Percentiles rank a stretch among this genome's conserved stretches.
These are phyloP conservation scores for Mimosa pudica DNA, from an alignment of 306 rosid species.

Conservation along the genomic window DNA sequence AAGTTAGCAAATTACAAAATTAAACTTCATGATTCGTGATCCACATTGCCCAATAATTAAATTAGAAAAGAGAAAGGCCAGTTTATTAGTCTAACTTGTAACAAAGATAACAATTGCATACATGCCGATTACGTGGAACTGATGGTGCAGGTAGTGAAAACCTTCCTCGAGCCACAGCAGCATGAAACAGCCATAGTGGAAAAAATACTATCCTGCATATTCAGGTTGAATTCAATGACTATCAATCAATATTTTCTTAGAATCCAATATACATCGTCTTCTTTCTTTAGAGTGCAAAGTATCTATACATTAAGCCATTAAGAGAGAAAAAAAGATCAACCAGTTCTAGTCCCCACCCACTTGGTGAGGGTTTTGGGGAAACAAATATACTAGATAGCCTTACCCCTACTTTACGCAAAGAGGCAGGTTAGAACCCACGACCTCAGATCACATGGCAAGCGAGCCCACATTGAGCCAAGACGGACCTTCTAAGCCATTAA, in stretches of 20 bases:
- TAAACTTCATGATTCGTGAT: neutral
- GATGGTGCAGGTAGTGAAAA: constrained; percentile 98
- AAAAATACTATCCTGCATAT: constrained; percentile 73
- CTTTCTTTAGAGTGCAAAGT: constrained; percentile 18
- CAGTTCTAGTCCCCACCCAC: too few species aligned
- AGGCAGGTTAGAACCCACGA: too few species aligned
- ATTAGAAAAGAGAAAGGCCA: neutral
- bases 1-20: constrained; percentile 2
- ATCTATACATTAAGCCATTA: neutral
- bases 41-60: neutral
- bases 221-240: constrained; percentile 26
- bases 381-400: too few species aligned
- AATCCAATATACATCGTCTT: neutral
- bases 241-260: too few species aligned
- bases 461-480: too few species aligned
- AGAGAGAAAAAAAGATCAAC: too few species aligned
- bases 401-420: too few species aligned
- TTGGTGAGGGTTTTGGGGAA: too few species aligned
- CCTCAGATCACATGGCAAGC: too few species aligned
- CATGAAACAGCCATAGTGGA: constrained; percentile 96
- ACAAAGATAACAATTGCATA: constrained; percentile 44
- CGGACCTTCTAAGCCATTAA: too few species aligned
- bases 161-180: constrained; percentile 92
- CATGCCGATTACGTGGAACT: constrained; percentile 92
- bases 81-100: constrained; percentile 17